These are phyloP conservation scores for Spathaspora sp. DNA, from an alignment of 1,139 yeast species.

Conservation along the genomic window DNA sequence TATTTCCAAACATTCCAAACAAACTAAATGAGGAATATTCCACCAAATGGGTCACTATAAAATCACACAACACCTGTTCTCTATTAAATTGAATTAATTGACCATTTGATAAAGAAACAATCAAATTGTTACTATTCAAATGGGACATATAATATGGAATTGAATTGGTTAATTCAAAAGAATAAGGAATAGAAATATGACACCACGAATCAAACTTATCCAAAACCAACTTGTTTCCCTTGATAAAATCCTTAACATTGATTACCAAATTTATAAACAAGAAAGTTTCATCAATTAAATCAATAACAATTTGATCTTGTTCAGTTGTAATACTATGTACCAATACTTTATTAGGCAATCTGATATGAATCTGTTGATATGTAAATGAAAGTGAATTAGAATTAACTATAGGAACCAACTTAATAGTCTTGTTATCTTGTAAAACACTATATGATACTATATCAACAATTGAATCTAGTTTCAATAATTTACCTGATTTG, in stretches of 20 bases:
- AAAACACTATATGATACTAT: slow-evolving; percentile 27
- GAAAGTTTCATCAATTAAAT: slow-evolving; percentile 28
- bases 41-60: slow-evolving; percentile 53
- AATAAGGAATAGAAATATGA: slow-evolving; percentile 65
- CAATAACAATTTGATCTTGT: slow-evolving; percentile 21
- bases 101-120: slow-evolving; percentile 72
- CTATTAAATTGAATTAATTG: slow-evolving; percentile 56
- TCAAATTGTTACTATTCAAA: slow-evolving; percentile 38
- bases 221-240: slow-evolving; percentile 21
- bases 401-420: slow-evolving; percentile 29
- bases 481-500: slow-evolving; percentile 23
- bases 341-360: slow-evolving; percentile 35
- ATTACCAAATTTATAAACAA: slow-evolving; percentile 35
- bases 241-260: slow-evolving; percentile 30
- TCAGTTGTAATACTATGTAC: slow-evolving; percentile 25
- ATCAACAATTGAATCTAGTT: slow-evolving; percentile 20
- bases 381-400: slow-evolving; percentile 23
- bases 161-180: slow-evolving; percentile 61
- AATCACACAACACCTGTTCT: slow-evolving; percentile 31
- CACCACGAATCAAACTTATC: slow-evolving; percentile 53
- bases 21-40: slow-evolving; percentile 44
- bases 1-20: slow-evolving; percentile 31
- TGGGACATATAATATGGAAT: slow-evolving; percentile 56
- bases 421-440: slow-evolving; percentile 31
- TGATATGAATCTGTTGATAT: slow-evolving; percentile 27